A percentile compares a stretch with the other conserved stretches of the same genome.
phyloP scores from a whole-genome alignment of 2,329 filamentous ascomycete species.

The Fusarium devonianum region DNA sequence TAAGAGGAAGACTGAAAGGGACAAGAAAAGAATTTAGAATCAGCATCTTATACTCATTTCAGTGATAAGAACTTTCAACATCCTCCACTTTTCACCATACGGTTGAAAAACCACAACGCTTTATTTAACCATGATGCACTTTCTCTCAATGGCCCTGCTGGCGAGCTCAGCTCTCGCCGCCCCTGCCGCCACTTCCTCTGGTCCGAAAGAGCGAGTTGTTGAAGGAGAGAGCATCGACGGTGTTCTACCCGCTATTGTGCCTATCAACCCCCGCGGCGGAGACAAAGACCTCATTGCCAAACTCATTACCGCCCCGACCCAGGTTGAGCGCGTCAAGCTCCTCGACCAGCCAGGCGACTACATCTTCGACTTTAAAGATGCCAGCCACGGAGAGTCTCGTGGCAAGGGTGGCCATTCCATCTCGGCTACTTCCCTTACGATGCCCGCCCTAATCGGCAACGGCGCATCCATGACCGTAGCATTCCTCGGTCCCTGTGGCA shows the following conservation, averaged over 20 bases:
- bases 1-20: too few relatives aligned
- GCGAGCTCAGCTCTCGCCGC: too few relatives aligned
- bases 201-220: too few relatives aligned
- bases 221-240: not conserved
- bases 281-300: constrained; percentile 41
- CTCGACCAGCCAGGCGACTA: constrained; percentile 48
- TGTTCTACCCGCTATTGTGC: constrained; percentile 40
- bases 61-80: too few relatives aligned
- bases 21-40: too few relatives aligned
- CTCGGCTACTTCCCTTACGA: constrained; percentile 54
- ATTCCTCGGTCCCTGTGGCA: constrained; percentile 57
- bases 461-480: constrained; percentile 56
- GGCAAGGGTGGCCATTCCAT: constrained; percentile 49
- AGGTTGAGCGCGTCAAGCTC: constrained; percentile 44
- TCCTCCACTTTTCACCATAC: too few relatives aligned
- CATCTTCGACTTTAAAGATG: constrained; percentile 54
- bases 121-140: too few relatives aligned
- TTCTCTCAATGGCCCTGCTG: too few relatives aligned
- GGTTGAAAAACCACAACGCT: too few relatives aligned
- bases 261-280: constrained; percentile 40
- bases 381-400: constrained; percentile 23
- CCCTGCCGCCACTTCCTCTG: too few relatives aligned
- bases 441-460: constrained; percentile 59
- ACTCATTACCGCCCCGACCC: constrained; percentile 43
- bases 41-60: too few relatives aligned